These are phyloP conservation scores for Closterium sp. DNA, from an alignment of 139 green algal genomes.

Conservation along the genomic window DNA sequence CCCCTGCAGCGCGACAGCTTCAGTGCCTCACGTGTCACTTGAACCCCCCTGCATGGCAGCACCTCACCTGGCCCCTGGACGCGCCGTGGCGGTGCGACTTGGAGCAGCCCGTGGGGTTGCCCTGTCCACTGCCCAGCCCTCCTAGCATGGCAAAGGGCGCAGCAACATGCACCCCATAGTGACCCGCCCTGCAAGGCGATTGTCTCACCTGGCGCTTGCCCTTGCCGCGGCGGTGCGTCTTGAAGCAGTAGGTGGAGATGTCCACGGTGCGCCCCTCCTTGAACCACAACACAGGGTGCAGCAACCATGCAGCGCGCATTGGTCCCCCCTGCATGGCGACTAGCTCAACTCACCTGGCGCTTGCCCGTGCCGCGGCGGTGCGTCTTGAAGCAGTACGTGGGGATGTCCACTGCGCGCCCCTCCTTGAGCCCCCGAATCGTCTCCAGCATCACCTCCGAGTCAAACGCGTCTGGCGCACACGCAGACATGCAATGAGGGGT, in stretches of 20 bases:
- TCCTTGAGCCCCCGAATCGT: constrained; percentile 28
- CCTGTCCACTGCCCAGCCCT: constrained; percentile 53
- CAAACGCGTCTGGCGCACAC: constrained; percentile 67
- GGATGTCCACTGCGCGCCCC: constrained; percentile 67
- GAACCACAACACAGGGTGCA: too few relatives aligned
- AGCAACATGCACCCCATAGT: too few relatives aligned
- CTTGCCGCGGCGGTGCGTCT: constrained; percentile 66
- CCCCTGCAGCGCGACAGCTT: too few relatives aligned
- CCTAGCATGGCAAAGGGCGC: too few relatives aligned
- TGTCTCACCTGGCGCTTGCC: constrained; percentile 49
- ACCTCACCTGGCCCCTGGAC: too few relatives aligned
- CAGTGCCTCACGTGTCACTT: too few relatives aligned
- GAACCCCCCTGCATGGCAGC: too few relatives aligned
- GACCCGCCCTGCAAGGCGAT: too few relatives aligned
- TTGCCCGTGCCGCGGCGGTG: constrained; percentile 69
- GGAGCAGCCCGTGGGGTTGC: constrained; percentile 93
- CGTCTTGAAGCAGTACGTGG: constrained; percentile 89
- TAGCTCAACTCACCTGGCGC: constrained; percentile 12
- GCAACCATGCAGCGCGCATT: too few relatives aligned
- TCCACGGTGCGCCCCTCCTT: constrained; percentile 55
- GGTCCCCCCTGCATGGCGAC: too few relatives aligned
- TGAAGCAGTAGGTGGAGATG: constrained; percentile 93
- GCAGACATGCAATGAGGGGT: background rate
- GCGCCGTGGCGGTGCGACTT: constrained; percentile 68
- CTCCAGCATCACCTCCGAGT: constrained; percentile 69